Evolutionary conservation across 441 rosid species (phyloP).

Genomic region (Corymbia calophylla): DNA sequence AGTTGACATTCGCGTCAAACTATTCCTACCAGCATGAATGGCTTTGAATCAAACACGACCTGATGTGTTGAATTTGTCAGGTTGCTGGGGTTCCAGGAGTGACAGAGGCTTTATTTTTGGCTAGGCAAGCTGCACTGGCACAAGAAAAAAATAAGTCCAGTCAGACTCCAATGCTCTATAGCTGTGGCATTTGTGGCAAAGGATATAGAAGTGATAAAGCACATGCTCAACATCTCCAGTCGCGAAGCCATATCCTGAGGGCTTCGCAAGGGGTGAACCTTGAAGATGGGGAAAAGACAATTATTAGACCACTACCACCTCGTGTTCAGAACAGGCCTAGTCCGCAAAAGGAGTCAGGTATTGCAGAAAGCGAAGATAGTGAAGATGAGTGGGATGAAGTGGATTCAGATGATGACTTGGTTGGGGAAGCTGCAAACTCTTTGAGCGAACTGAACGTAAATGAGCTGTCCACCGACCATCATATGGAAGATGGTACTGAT

Average conservation of each 20-base stretch:
- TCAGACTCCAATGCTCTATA: slow-evolving; percentile 69
- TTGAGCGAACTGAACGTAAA: slow-evolving; percentile 43
- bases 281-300: slow-evolving; percentile 34
- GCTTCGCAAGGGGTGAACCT: slow-evolving; percentile 44
- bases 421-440: slow-evolving; percentile 42
- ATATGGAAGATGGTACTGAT: slow-evolving; percentile 34
- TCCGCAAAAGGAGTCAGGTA: slow-evolving; percentile 4
- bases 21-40: background rate
- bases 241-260: slow-evolving; percentile 50
- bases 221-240: slow-evolving; percentile 75
- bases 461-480: slow-evolving; percentile 19
- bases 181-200: slow-evolving; percentile 68
- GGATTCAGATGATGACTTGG: slow-evolving; percentile 58
- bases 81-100: slow-evolving; percentile 98
- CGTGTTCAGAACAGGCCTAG: slow-evolving; percentile 29
- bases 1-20: background rate
- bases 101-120: slow-evolving; percentile 73
- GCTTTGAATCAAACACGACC: background rate
- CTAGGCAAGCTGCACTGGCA: slow-evolving; percentile 66
- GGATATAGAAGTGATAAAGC: slow-evolving; percentile 81
- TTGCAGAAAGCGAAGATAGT: slow-evolving; percentile 37
- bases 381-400: slow-evolving; percentile 85
- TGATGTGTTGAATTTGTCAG: slow-evolving; percentile 18
- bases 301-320: slow-evolving; percentile 45
- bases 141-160: slow-evolving; percentile 49